These are phyloP conservation scores for Cyberlindnera xishuangbannaensis DNA, from an alignment of 805 yeast genomes.

Conservation along the genomic window DNA sequence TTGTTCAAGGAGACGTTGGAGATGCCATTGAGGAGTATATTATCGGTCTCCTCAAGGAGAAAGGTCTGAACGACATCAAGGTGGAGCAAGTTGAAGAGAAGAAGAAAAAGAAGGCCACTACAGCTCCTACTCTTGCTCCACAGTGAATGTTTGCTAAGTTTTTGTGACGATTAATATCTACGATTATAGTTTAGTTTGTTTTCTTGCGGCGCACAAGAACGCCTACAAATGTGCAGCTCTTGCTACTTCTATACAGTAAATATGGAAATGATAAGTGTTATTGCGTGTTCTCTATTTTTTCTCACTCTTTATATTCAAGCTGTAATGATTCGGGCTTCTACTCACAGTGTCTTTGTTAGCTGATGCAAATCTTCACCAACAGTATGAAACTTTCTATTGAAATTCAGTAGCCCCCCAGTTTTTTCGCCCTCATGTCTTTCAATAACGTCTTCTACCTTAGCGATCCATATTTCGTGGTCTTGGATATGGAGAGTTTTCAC, in stretches of 20 bases:
- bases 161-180: no score
- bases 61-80: slow-evolving; percentile 77
- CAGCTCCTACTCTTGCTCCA: slow-evolving; percentile 4
- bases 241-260: no score
- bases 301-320: background rate
- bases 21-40: slow-evolving; percentile 84
- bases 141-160: no score
- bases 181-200: no score
- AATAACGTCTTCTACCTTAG: slow-evolving; percentile 58
- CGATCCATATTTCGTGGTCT: slow-evolving; percentile 91
- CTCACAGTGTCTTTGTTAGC: background rate
- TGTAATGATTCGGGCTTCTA: background rate
- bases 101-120: slow-evolving; percentile 53
- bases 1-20: slow-evolving; percentile 92
- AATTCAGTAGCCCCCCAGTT: slow-evolving; percentile 64
- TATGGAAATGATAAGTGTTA: no score
- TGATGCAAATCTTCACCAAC: slow-evolving; percentile 29
- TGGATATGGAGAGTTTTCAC: slow-evolving; percentile 52
- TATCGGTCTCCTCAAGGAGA: slow-evolving; percentile 63
- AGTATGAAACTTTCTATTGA: slow-evolving; percentile 54
- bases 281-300: background rate
- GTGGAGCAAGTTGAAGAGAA: slow-evolving; percentile 86
- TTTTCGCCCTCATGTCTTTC: slow-evolving; percentile 28
- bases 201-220: no score
- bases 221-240: no score